Percentiles rank a stretch among this genome's conserved stretches.
Evolutionary conservation across 106 monocot genomes (phyloP).

Genomic region (Xerophyta viscosa): DNA sequence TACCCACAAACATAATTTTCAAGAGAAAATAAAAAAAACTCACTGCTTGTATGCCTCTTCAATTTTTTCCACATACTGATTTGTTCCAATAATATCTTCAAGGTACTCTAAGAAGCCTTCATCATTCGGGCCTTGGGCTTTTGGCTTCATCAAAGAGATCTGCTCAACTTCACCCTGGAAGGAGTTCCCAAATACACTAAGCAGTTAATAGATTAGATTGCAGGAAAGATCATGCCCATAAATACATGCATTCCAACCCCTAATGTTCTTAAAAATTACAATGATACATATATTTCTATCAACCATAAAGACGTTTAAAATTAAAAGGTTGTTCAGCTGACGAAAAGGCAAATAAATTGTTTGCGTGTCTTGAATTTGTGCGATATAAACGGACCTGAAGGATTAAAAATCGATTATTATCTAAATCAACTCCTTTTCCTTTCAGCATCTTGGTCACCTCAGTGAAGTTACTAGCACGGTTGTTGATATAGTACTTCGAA

Average conservation of each 20-base stretch:
- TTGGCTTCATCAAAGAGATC: conserved; percentile 98
- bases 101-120: conserved; percentile 97
- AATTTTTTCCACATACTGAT: conserved; percentile 87
- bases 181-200: background rate
- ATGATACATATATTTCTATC: too few species aligned
- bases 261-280: too few species aligned
- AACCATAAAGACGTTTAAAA: too few species aligned
- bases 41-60: conserved; percentile 87
- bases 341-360: too few species aligned
- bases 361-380: too few species aligned
- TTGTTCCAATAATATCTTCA: conserved; percentile 96
- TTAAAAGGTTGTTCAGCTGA: too few species aligned
- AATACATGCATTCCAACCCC: too few species aligned
- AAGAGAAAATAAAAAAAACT: conserved; percentile 17
- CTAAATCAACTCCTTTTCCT: conserved; percentile 93
- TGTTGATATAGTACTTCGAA: conserved; percentile 95
- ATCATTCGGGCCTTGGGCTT: conserved; percentile 89
- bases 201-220: background rate
- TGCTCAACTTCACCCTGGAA: conserved; percentile 96
- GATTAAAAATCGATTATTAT: conserved; percentile 94
- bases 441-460: conserved; percentile 94
- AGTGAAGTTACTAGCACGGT: conserved; percentile 88
- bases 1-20: background rate
- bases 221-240: too few species aligned
- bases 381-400: too few species aligned